Evolutionary conservation across 768 basidiomycete genomes (phyloP), one percentile per base, ranked within the genome.

Genomic region (Boletus tomentosulus): DNA sequence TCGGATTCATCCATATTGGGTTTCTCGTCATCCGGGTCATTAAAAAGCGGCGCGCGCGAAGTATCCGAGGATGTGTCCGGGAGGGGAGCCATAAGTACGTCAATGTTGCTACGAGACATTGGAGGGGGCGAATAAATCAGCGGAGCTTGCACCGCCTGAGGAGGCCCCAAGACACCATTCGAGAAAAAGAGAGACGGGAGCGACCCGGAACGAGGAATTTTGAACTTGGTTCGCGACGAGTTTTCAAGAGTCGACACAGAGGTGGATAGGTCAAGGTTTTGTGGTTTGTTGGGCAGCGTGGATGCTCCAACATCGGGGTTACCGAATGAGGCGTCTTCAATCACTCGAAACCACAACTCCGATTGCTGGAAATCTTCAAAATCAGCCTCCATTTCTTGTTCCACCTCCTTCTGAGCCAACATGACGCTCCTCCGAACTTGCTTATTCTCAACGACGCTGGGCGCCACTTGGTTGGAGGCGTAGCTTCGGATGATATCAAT

Each of bases 301-400:
- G 51, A 42, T 24, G 37, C 39, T 19, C 49, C 54, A 19, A 50
- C 44, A 39, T 58, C 60, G 11, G 56, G 15, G 34, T 56, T 51
- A 39, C 59, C 64, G 37, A 68, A 62, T 42, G 84, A 81, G 2
- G 80, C 75, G 64, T 93, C 91, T 8, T 85, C 82, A 8, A 91
- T 74, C 2, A 91, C 93, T 46, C 92, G 88, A 72, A 94, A 91
- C 86, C 91, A 98, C 4, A 99, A 78, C 57, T 97, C 93, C 19
- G 90, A 92, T 55, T 83, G 76, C 62, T 86, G 83, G 64, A 99
- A 98, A 8, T 85, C 85, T 46, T 89, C 87, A 64, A 96, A 97
- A 66, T 96, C 93, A 47, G 87, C 87, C 57, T 89, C 86, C 92
- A 99, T 95, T 47, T 86, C 82, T 31, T 84, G 80, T 66, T 96